phyloP scores from a whole-genome alignment of 371 early-diverging fungal genomes.

The Umbelopsis sp. region DNA sequence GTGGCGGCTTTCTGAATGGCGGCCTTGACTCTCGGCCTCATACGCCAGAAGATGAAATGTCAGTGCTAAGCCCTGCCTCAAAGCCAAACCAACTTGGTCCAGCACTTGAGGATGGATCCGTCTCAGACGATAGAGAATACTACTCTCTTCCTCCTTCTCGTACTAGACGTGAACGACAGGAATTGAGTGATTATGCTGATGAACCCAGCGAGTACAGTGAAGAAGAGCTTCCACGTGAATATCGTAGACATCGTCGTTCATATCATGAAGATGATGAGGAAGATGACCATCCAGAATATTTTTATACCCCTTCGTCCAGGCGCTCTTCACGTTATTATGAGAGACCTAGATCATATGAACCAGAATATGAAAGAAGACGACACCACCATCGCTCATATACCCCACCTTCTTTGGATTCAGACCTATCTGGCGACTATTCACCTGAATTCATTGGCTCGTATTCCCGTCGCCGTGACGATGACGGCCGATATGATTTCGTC shows the following conservation, averaged over 20 bases:
- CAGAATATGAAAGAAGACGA: neutral
- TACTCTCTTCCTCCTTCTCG: constrained; percentile 14
- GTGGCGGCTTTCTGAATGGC: neutral
- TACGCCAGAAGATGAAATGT: neutral
- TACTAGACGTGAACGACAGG: neutral
- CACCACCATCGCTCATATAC: neutral
- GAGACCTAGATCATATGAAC: neutral
- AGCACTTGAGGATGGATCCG: neutral
- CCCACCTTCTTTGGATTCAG: neutral
- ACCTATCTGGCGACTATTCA: neutral
- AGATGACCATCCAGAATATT: neutral
- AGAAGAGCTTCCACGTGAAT: neutral
- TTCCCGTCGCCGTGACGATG: constrained; percentile 1
- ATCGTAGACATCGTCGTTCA: neutral
- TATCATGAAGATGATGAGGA: neutral
- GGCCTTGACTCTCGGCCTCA: neutral
- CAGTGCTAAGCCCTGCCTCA: neutral
- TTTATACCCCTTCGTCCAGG: neutral
- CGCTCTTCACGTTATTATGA: constrained; percentile 2
- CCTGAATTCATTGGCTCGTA: neutral
- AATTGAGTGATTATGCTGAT: neutral
- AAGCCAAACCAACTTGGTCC: constrained; percentile 5
- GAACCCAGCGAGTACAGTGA: constrained; percentile 2
- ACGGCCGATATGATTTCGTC: neutral
- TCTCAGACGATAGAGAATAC: constrained; percentile 8